Evolutionary conservation across 345 rosid genomes (phyloP), one percentile per base, ranked within the genome.

Genomic region (Brassica napus): DNA sequence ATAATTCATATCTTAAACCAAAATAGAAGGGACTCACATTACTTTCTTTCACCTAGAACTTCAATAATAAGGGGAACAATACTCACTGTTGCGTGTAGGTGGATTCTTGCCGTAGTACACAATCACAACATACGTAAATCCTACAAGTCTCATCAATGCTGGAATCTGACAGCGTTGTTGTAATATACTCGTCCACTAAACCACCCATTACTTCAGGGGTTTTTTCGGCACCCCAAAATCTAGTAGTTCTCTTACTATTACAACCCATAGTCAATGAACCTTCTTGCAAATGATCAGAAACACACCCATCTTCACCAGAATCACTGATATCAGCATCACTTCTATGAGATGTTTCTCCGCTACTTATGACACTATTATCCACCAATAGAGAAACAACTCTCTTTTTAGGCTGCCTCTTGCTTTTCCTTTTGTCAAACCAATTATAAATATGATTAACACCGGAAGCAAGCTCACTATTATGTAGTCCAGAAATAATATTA

Each of bases 71-170:
- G 69, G 34, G 65, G 68, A 65, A 61, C 71, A 78, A 52, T 60
- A 59, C 67, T 83, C 80, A 92, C 98, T 86, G 88, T 82, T 87
- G 91, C 68, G 68, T 73, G 77, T 80, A 83, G 47, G 81, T 81
- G 75, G 89, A 84, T 72, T 86, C 91, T 71, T 87, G 88, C 84
- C 85, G 93, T 49, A 90, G 85, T 69, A 90, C 79, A 47, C 97
- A 89, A 79, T 83, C 88, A 85, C 97, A 94, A 66, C 78, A 68
- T 77, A 89, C 65, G 81, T 82, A 88, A 44, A 73, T 86, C 62
- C 75, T 76, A 81, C 97, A 87, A 75, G 86, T 88, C 84, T 92
- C 98, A 44, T 82, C 79, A 81, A 77, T 64, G 80, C 84, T 80
- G 71, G 87, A 69, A 85, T 87, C 90, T 44, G 96, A 90, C 79